Conservation (phyloP, 306 rosid genomes). For the Quercus agrifolia region DNA sequence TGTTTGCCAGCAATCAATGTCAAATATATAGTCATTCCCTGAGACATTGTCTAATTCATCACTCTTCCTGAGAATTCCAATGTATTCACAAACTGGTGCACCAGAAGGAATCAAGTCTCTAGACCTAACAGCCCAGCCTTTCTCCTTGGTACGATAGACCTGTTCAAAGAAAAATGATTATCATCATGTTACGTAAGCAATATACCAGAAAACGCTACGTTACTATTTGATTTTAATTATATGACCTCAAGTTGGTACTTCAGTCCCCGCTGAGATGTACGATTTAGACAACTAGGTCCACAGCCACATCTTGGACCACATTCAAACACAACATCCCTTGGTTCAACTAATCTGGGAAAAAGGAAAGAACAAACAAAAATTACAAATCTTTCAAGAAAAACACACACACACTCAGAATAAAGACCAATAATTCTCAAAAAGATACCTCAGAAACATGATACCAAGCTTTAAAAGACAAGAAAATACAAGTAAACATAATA, state of each 20-base stretch:
- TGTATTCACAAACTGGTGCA: constrained; percentile 94
- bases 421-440: neutral
- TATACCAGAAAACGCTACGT: neutral
- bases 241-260: constrained; percentile 78
- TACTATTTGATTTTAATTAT: neutral
- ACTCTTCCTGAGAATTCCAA: constrained; percentile 64
- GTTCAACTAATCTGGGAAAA: constrained; percentile 77
- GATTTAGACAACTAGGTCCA: constrained; percentile 78
- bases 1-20: constrained; percentile 90
- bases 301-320: constrained; percentile 94
- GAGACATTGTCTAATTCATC: constrained; percentile 63
- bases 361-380: neutral
- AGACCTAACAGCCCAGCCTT: constrained; percentile 96
- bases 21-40: constrained; percentile 82
- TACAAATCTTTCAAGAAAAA: neutral
- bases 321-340: constrained; percentile 85
- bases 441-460: neutral
- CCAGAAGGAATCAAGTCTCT: constrained; percentile 98
- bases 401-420: neutral
- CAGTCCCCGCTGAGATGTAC: constrained; percentile 76
- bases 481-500: neutral
- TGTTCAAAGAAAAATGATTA: constrained; percentile 12
- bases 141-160: constrained; percentile 86
- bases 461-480: neutral
- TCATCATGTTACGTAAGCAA: neutral